Conservation (phyloP, 2,329 filamentous ascomycete species). For the Colletotrichum eleusines region DNA sequence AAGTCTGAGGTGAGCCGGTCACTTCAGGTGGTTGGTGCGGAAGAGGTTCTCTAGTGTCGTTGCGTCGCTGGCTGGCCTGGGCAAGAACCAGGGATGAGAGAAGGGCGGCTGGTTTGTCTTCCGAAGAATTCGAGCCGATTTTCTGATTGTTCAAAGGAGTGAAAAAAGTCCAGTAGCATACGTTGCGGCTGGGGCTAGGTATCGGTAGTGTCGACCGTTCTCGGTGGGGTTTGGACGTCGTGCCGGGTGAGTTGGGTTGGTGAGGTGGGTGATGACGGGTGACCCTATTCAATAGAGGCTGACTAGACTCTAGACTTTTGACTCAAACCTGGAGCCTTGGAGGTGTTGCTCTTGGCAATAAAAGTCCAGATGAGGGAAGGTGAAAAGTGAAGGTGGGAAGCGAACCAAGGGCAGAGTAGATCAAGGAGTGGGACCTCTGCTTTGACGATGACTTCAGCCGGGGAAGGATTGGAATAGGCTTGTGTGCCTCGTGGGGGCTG, state of each 20-base stretch:
- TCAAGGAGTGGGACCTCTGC: conserved; percentile 30
- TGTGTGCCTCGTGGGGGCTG: conserved; percentile 28
- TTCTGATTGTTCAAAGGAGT: conserved; percentile 20
- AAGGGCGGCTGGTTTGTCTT: conserved; percentile 18
- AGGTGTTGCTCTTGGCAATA: conserved; percentile 20
- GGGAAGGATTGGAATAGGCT: conserved; percentile 32
- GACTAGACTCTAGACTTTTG: conserved; percentile 2
- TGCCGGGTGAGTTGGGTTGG: conserved; percentile 10
- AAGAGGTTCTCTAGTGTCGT: conserved; percentile 7
- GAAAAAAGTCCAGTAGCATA: conserved; percentile 13
- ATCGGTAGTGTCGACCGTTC: conserved; percentile 7
- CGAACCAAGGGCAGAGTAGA: conserved; percentile 3
- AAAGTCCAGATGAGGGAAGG: conserved; percentile 15
- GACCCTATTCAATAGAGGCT: conserved; percentile 37
- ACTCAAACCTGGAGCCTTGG: conserved; percentile 5
- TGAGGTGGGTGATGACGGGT: conserved; percentile 14
- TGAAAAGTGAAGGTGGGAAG: conserved; percentile 13
- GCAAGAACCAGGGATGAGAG: conserved; percentile 6
- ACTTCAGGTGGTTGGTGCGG: conserved; percentile 31
- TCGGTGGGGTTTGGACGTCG: conserved; percentile 4
- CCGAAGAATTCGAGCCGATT: conserved; percentile 13
- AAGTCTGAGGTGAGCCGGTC: conserved; percentile 17
- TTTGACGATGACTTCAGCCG: conserved; percentile 32
- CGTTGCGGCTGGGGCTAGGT: conserved; percentile 14
- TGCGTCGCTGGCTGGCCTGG: conserved; percentile 18